Evolutionary conservation across 2,329 filamentous ascomycete species (phyloP), one percentile per base, ranked within the genome.

Genomic region (Annulohypoxylon truncatum): DNA sequence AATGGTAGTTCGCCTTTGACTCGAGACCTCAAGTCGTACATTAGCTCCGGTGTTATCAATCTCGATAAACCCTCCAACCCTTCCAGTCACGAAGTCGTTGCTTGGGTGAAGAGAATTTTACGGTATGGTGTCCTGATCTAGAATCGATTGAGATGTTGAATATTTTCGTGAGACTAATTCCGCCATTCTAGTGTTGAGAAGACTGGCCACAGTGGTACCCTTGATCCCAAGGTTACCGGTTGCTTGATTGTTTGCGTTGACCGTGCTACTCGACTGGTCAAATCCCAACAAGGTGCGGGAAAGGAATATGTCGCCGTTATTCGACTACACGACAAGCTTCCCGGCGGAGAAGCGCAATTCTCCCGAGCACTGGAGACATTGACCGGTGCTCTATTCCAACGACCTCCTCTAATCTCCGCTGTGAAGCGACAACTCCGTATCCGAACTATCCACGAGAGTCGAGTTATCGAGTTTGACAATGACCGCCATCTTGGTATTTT

Each of bases 401-500:
- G 96, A 61, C 96, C 96, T 40, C 96, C 96, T 72, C 85, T 99
- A 80, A 99, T 99, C 79, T 98, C 95, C 26, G 96, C 96, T 77
- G 96, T 99, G 81, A 99, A 99, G 91, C 91, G 96, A 76, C 95
- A 98, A 85, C 89, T 99, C 68, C 94, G 96, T 87, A 97, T 99
- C 82, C 90, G 96, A 82, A 97, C 95, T 69, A 97, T 99, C 75
- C 92, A 98, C 85, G 94, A 98, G 83, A 96, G 91, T 88, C 97
- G 96, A 84, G 86, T 98, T 59, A 89, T 93, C 78, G 96, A 99
- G 84, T 99, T 98, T 79, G 96, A 99, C 85, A 98, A 99, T 78
- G 95, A 98, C 77, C 90, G 96, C 75, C 94, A 98, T 80, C 88
- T 99, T 35, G 96, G 92, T 81, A 95, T 98, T 61, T 99, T 99